phyloP scores from a whole-genome alignment of 2,329 filamentous ascomycete genomes.

The Neodidymelliopsis sp. region DNA sequence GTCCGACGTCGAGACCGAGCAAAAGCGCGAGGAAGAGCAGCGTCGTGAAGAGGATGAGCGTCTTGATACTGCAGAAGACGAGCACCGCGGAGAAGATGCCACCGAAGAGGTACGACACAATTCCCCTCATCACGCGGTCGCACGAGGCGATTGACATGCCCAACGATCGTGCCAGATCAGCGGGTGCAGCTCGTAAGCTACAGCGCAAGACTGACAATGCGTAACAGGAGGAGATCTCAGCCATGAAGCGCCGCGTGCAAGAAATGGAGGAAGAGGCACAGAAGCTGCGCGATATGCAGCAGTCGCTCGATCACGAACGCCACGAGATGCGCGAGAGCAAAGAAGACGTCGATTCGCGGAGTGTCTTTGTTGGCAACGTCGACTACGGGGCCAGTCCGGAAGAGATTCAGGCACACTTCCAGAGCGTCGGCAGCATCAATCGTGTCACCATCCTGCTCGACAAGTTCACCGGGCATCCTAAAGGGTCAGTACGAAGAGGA shows the following conservation, averaged over 20 bases:
- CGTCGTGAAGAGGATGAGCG: constrained; percentile 44
- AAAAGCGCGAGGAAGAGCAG: constrained; percentile 42
- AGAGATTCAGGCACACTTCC: constrained; percentile 98
- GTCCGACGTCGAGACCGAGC: constrained; percentile 42
- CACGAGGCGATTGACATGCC: not conserved
- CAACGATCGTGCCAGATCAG: not conserved
- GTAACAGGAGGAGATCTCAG: constrained; percentile 53
- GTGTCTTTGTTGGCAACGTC: constrained; percentile 98
- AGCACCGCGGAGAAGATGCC: constrained; percentile 34
- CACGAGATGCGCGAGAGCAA: constrained; percentile 88
- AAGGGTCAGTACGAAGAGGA: constrained; percentile 75
- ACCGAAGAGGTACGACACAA: constrained; percentile 46
- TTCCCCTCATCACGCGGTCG: not conserved
- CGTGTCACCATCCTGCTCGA: constrained; percentile 96
- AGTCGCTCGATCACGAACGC: constrained; percentile 78
- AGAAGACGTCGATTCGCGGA: constrained; percentile 92
- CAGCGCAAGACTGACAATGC: constrained; percentile 13
- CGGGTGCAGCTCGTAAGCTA: not conserved
- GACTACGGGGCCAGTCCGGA: constrained; percentile 97
- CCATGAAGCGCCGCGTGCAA: constrained; percentile 62
- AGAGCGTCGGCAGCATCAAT: constrained; percentile 96
- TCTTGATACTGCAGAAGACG: constrained; percentile 44
- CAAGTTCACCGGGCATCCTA: constrained; percentile 99
- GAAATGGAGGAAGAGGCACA: constrained; percentile 66
- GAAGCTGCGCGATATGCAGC: constrained; percentile 64